Base-by-base conservation (phyloP, 2,329 filamentous ascomycete genomes). In the Aspergillus calidoustus region DNA sequence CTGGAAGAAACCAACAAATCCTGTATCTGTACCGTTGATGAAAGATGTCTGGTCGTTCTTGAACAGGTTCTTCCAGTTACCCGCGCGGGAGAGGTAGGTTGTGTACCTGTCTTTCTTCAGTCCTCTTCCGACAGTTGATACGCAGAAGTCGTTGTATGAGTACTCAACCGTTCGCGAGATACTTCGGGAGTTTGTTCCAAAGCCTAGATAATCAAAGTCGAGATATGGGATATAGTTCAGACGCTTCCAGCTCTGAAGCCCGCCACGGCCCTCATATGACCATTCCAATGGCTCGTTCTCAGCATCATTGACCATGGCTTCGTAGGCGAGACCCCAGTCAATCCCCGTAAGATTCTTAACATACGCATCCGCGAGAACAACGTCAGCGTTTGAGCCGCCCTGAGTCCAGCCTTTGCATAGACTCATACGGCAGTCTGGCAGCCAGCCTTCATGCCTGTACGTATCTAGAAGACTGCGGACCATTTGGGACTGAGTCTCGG, bases 141-240 rank as follows among this genome's bases (percentile, higher is more conserved):
- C 86, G 59, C 83, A 85, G 70, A 86, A 92, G 76, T 92, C 90
- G 66, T 92, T 87, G 75, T 92, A 92, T 4, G 88, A 85, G 71
- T 92, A 92, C 72, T 92, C 90, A 1, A 92, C 82, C 0, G 89
- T 92, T 15, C 90, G 83, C 1, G 87, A 91, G 48, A 92, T 84
- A 63, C 84, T 89, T 8, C 90, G 82, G 0, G 90, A 91, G 77
- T 90, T 84, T 0, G 88, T 87, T 0, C 90, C 90, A 30, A 88
- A 87, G 1, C 88, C 88, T 31, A 83, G 23, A 22, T 60, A 60
- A 28, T 60, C 58, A 28, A 60, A 60, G 31, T 60, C 58, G 19
- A 60, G 77, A 1, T 82, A 80, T 72, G 90, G 90, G 28, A 93
- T 89, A 70, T 91, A 93, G 5, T 87, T 83, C 1, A 91, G 79